Base-by-base conservation (phyloP, 108 stramenopile genomes). In the Epipyxis sp. region DNA sequence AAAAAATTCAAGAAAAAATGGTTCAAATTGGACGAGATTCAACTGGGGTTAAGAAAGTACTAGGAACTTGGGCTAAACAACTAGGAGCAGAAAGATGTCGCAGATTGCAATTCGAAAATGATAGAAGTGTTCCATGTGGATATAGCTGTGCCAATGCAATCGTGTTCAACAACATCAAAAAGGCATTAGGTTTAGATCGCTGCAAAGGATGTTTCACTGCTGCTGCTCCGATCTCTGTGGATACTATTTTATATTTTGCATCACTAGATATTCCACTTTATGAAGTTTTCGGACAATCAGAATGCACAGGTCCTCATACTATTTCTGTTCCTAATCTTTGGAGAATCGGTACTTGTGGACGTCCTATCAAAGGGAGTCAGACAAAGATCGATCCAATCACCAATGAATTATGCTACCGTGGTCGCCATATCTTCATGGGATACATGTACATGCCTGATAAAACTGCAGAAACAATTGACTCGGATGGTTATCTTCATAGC, bases 1-100 rank as follows among this genome's bases (percentile, higher is more conserved):
- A 92, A 82, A 92, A 92, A 86, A 90, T 91, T 78, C 86, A 86
- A 74, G 91, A 89, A 79, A 90, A 86, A 86, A 88, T 90, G 87
- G 87, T 87, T 78, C 86, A 82, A 41, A 82, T 88, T n/a, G 91
- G 87, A 54, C 78, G 84, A 54, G 44, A 54, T 29, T 87, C 82
- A 69, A 85, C 82, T 16, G 87, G 87, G 46, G 39, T 88, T 39
- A 88, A 85, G 84, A 87, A 82, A 83, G 79, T 84, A 10, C 69
- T 91, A 30, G 86, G 88, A 39, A 81, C 81, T 3, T 89, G 87
- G 85, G 90, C 90, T 59, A 90, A 90, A 84, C 58, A 42, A 43
- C 80, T 89, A 77, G 88, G 87, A 32, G 32, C 61, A 41, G 85
- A 85, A 65, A 59, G 87, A 50, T 86, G 83, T 40, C 59, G 42